Evolutionary conservation across 106 monocot genomes (phyloP).

Genomic region (Amphibolis antarctica): DNA sequence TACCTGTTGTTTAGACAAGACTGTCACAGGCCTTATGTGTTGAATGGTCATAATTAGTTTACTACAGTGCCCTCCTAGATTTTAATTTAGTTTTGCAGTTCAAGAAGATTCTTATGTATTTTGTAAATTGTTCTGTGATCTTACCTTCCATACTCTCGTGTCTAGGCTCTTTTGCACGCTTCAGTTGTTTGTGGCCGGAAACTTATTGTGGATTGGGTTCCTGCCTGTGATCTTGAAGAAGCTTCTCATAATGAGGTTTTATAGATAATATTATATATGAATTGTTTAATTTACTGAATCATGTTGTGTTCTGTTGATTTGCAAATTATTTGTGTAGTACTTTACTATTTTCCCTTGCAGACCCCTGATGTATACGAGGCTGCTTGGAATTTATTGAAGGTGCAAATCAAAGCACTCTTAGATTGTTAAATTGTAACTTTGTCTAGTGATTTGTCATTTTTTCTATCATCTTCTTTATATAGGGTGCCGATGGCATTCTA

Average conservation of each 20-base stretch:
- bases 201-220: slow-evolving; percentile 82
- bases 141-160: slow-evolving; percentile 3
- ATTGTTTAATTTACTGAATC: not conserved
- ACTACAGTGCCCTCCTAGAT: too few species aligned
- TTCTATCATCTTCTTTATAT: slow-evolving; percentile 2
- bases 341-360: slow-evolving; percentile 39
- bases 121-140: not conserved
- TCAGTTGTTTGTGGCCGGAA: slow-evolving; percentile 52
- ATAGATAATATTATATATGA: not conserved
- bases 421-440: not conserved
- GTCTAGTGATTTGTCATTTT: not conserved
- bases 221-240: slow-evolving; percentile 78
- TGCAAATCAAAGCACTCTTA: slow-evolving; percentile 6
- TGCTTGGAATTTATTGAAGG: slow-evolving; percentile 81
- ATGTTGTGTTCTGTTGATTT: too few species aligned
- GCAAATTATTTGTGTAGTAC: not conserved
- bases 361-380: slow-evolving; percentile 51
- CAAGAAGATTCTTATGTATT: not conserved
- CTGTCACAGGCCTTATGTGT: too few species aligned
- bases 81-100: too few species aligned
- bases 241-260: slow-evolving; percentile 34
- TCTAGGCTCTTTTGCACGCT: slow-evolving; percentile 91
- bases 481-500: slow-evolving; percentile 83
- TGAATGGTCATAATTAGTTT: too few species aligned
- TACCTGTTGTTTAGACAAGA: not conserved